These are phyloP conservation scores for Dryas octopetala DNA, from an alignment of 306 rosid genomes.

Conservation along the genomic window DNA sequence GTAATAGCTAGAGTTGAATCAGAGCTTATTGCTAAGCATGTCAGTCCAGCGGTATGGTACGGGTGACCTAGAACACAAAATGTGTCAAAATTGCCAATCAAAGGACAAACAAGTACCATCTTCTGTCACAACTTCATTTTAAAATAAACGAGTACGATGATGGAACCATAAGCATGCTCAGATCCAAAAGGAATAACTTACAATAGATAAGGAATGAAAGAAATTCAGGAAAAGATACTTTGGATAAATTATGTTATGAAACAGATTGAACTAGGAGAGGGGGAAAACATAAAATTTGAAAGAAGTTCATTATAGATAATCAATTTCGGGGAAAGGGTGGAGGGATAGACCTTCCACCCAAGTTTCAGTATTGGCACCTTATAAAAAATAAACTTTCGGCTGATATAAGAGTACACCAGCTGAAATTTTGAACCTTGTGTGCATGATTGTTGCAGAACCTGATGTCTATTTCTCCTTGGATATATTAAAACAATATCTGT, in stretches of 20 bases:
- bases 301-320: not conserved
- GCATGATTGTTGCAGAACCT: not conserved
- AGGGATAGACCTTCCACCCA: not conserved
- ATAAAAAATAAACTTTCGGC: not conserved
- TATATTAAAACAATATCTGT: not conserved
- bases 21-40: slow-evolving; percentile 75
- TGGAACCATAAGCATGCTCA: not conserved
- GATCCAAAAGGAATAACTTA: not conserved
- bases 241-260: not conserved
- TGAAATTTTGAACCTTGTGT: not conserved
- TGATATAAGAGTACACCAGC: not conserved
- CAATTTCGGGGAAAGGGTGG: not conserved
- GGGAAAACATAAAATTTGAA: not conserved
- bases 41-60: slow-evolving; percentile 72
- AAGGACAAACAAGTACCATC: not conserved
- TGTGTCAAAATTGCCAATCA: not conserved
- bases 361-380: not conserved
- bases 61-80: slow-evolving; percentile 67
- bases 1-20: slow-evolving; percentile 71
- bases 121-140: not conserved
- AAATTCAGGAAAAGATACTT: no score
- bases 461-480: not conserved
- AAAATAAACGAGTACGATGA: no score
- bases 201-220: not conserved
- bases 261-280: not conserved